phyloP scores from a whole-genome alignment of 2,329 filamentous ascomycete species.

The Calonectria henricotiae region DNA sequence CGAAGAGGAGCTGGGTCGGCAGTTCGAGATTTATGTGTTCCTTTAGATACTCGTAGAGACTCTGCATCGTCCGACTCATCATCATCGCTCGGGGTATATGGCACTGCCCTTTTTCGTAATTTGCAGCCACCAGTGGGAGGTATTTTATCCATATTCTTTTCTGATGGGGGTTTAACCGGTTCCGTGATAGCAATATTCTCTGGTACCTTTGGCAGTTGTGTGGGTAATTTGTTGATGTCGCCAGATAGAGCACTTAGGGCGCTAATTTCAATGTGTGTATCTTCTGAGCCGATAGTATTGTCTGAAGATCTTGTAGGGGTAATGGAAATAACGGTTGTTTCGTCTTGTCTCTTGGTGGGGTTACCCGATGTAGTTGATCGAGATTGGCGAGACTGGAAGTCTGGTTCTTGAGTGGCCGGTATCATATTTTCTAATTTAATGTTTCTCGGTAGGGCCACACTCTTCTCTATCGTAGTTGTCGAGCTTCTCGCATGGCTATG shows the following conservation, averaged over 20 bases:
- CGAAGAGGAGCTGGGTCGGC: constrained; percentile 53
- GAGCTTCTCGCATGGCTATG: constrained; percentile 12
- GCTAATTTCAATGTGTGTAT: neutral
- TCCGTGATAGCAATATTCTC: neutral
- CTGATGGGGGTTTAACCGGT: neutral
- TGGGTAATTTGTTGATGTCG: neutral
- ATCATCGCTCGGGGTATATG: constrained; percentile 18
- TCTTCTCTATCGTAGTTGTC: constrained; percentile 3
- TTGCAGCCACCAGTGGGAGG: neutral
- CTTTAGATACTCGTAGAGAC: neutral
- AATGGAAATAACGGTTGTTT: neutral
- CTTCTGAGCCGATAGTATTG: neutral
- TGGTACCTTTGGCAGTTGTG: neutral
- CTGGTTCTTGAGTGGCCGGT: neutral
- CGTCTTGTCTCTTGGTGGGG: neutral
- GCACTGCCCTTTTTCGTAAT: constrained; percentile 21
- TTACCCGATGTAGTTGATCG: neutral
- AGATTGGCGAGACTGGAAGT: neutral
- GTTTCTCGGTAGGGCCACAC: neutral
- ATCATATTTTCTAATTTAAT: neutral
- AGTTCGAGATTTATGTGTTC: constrained; percentile 4
- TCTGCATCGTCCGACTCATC: constrained; percentile 26
- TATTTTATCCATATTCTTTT: neutral
- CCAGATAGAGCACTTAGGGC: neutral
- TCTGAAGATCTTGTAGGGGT: too few relatives aligned